Base-by-base conservation (phyloP, 2,329 filamentous ascomycete genomes). In the Huntiella bhutanensis region DNA sequence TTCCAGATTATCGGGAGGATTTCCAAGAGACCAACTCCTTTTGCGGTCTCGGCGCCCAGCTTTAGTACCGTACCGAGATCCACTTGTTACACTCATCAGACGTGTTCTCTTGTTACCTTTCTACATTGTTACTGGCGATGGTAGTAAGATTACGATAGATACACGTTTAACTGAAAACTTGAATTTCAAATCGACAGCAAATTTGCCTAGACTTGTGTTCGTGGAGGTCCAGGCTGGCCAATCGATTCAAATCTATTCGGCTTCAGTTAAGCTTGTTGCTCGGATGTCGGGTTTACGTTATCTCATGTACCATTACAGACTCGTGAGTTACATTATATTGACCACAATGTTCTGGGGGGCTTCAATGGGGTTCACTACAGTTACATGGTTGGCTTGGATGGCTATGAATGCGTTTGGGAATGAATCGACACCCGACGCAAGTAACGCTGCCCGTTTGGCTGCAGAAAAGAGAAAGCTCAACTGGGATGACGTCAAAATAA, bases 291-390 rank as follows among this genome's bases (percentile, higher is more conserved):
- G 88, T 0, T 59, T 95, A 51, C 67, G 81, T 42, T 91, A 82
- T 75, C 55, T 87, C 47, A 93, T 98, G 82, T 91, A 91, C 55
- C 77, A 84, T 51, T 80, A 88, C 63, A 75, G 81, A 10, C 56
- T 91, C 33, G 59, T 75, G 1, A 77, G 77, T 4, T 86, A 85
- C 49, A 45, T 81, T 1, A 55, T 78, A 1, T 81, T 86, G 55
- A 82, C 78, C 0, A 60, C 65, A 1, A 54, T 73, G 0, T 95
- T 95, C 60, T 96, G 87, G 85, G 58, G 65, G 1, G 73, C 75
- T 10, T 85, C 88, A 56, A 68, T 92, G 55, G 52, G 75, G 0
- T 80, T 78, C 37, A 73, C 82, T 58, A 65, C 68, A 1, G 34
- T 77, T 1, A 77, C 73, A 0, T 93, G 83, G 80, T 58, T 71